Conservation (phyloP, 2,329 filamentous ascomycete genomes). For the Capronia americana region DNA sequence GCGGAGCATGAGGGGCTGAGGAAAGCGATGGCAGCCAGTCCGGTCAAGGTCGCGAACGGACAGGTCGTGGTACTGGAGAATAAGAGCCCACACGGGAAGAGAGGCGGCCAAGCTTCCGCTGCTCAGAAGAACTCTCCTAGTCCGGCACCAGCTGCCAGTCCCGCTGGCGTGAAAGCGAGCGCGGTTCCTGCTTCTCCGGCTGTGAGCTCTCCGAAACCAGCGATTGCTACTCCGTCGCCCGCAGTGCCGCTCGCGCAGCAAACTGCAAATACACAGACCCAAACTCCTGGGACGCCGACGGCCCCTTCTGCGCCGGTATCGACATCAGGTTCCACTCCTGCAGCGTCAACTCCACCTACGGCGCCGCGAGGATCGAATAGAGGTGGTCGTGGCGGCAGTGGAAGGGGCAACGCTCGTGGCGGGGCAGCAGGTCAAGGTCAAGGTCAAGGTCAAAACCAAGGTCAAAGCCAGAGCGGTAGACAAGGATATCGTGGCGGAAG, state of each 20-base stretch:
- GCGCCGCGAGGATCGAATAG: conserved; percentile 8
- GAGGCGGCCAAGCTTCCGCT: conserved; percentile 13
- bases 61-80: conserved; percentile 86
- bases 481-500: conserved; percentile 28
- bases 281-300: conserved; percentile 13
- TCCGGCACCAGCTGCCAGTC: conserved; percentile 1
- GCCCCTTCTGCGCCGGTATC: conserved; percentile 13
- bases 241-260: neutral
- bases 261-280: neutral
- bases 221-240: neutral
- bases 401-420: conserved; percentile 28
- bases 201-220: conserved; percentile 4
- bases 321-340: conserved; percentile 12
- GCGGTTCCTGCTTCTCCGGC: neutral
- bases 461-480: conserved; percentile 20
- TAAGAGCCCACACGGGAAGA: conserved; percentile 52
- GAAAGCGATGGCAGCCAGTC: conserved; percentile 81
- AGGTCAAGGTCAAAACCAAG: conserved; percentile 11
- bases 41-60: conserved; percentile 80
- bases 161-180: conserved; percentile 15
- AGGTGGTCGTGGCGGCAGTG: conserved; percentile 40
- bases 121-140: neutral
- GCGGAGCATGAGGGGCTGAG: conserved; percentile 72
- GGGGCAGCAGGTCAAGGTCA: conserved; percentile 14
- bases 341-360: conserved; percentile 27